Evolutionary conservation across 352 stramenopile genomes (phyloP).

Genomic region (Phytophthora podocarpi): DNA sequence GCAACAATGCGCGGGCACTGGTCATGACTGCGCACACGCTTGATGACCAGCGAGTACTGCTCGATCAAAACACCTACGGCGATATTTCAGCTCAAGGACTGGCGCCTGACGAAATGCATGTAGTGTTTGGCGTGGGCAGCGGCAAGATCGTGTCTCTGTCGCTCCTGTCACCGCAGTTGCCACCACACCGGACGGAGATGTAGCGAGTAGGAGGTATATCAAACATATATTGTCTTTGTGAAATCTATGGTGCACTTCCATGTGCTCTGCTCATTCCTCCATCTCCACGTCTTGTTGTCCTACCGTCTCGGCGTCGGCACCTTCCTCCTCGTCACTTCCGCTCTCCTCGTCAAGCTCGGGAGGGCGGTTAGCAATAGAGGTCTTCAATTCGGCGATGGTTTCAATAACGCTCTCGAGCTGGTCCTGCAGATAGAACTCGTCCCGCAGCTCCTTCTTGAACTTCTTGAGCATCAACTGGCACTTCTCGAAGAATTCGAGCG

Average conservation of each 20-base stretch:
- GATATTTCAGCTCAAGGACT: constrained; percentile 67
- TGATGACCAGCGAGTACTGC: constrained; percentile 52
- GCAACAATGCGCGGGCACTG: constrained; percentile 54
- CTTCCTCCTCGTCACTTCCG: constrained; percentile 44
- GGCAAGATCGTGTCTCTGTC: constrained; percentile 62
- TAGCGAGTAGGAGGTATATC: constrained; percentile 32
- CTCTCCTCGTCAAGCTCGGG: constrained; percentile 64
- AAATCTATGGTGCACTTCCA: constrained; percentile 49
- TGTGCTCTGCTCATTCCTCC: constrained; percentile 62
- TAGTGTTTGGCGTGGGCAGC: constrained; percentile 67
- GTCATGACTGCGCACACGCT: constrained; percentile 57
- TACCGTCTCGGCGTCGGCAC: constrained; percentile 30
- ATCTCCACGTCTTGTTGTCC: constrained; percentile 82
- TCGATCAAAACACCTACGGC: constrained; percentile 49
- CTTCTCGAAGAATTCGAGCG: constrained; percentile 89
- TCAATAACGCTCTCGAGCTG: constrained; percentile 83
- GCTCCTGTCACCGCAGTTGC: constrained; percentile 33
- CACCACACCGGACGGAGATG: constrained; percentile 22
- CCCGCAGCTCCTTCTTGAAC: constrained; percentile 72
- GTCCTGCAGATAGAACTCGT: constrained; percentile 76
- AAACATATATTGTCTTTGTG: constrained; percentile 46
- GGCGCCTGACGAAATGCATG: constrained; percentile 76
- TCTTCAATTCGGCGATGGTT: constrained; percentile 58
- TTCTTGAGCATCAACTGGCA: constrained; percentile 81
- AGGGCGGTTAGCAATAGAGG: constrained; percentile 60